Percentiles rank a stretch among this genome's conserved stretches.
Conservation (phyloP, 2,329 filamentous ascomycete genomes). For the Seiridium unicorne region DNA sequence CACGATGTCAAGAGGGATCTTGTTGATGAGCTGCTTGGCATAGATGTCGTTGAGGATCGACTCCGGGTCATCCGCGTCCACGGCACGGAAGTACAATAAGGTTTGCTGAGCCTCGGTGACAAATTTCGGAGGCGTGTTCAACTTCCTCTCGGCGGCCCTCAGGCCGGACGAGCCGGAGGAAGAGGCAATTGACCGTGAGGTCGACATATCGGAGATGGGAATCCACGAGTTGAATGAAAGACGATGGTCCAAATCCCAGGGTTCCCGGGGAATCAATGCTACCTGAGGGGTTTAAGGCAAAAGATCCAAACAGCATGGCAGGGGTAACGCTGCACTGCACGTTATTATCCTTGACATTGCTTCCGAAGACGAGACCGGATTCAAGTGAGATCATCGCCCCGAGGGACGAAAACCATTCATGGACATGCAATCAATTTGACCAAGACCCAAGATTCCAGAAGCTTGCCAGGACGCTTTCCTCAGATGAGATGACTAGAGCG, state of each 20-base stretch:
- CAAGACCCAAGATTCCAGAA: neutral
- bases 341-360: neutral
- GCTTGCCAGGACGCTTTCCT: neutral
- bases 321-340: neutral
- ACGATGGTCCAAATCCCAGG: neutral
- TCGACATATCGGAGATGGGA: neutral
- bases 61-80: constrained; percentile 9
- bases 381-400: constrained; percentile 3
- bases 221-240: neutral
- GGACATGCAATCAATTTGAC: neutral
- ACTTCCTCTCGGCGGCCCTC: neutral
- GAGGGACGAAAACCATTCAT: neutral
- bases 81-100: constrained; percentile 12
- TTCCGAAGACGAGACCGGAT: neutral
- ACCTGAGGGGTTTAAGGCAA: neutral
- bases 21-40: constrained; percentile 12
- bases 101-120: constrained; percentile 9
- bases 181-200: constrained; percentile 1
- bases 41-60: constrained; percentile 13
- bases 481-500: neutral
- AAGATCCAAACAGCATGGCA: neutral
- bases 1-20: constrained; percentile 9
- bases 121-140: constrained; percentile 1
- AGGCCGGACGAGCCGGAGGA: neutral
- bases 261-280: too few species aligned